Percentiles rank a stretch among this genome's conserved stretches.
Conservation (phyloP, 495 filamentous ascomycete species). For the Aspergillus incahuasiensis region DNA sequence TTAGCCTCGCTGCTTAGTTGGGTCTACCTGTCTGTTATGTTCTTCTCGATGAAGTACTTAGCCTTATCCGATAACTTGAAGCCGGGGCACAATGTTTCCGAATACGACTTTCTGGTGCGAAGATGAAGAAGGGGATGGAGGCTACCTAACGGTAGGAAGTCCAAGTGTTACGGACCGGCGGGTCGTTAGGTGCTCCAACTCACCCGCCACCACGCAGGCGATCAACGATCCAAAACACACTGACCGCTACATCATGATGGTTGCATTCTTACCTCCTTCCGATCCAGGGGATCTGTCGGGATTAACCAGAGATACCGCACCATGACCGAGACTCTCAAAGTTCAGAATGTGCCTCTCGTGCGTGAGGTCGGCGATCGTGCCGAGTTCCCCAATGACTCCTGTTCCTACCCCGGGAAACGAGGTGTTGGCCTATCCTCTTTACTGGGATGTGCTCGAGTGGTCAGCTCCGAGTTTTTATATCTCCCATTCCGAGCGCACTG, state of each 20-base stretch:
- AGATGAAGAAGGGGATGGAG: not conserved
- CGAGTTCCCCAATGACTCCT: slow-evolving; percentile 43
- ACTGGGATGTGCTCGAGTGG: slow-evolving; percentile 45
- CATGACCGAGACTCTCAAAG: slow-evolving; percentile 28
- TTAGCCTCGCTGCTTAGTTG: no score
- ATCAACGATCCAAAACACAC: not conserved
- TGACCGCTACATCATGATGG: not conserved
- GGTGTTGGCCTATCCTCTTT: slow-evolving; percentile 47
- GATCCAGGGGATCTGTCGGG: no score
- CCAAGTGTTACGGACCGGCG: no score
- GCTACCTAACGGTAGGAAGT: not conserved
- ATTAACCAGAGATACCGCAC: not conserved
- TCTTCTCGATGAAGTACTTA: no score
- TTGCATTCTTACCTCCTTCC: no score
- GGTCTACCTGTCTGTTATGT: no score
- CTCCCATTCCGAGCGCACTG: not conserved
- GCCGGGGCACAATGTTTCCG: not conserved
- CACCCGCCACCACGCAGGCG: not conserved
- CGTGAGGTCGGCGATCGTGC: slow-evolving; percentile 39
- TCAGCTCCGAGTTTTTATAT: not conserved
- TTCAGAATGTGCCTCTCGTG: slow-evolving; percentile 45
- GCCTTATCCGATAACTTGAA: no score
- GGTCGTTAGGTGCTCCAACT: not conserved
- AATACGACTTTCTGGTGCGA: not conserved
- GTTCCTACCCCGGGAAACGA: slow-evolving; percentile 39